A percentile compares a stretch with the other conserved stretches of the same genome.
Evolutionary conservation across 2,329 filamentous ascomycete genomes (phyloP).

Genomic region (Verticillium isaacii): DNA sequence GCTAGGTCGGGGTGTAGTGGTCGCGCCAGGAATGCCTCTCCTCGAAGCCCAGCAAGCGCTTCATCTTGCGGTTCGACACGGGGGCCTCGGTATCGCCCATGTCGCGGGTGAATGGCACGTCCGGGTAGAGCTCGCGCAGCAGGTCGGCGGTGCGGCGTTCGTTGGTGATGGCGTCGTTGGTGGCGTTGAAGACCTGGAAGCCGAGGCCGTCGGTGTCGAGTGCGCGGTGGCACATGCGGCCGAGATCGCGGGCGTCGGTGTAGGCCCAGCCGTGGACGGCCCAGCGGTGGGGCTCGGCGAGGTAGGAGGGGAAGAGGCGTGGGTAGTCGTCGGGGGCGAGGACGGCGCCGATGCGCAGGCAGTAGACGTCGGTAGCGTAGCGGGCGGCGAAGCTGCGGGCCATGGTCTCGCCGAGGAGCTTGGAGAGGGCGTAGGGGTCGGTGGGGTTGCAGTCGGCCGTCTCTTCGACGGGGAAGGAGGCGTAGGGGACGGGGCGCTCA

Average conservation of each 20-base stretch:
- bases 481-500: constrained; percentile 40
- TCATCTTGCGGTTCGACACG: constrained; percentile 56
- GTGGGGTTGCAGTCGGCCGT: constrained; percentile 54
- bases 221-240: constrained; percentile 53
- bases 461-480: constrained; percentile 55
- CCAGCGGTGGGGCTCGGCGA: constrained; percentile 42
- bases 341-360: constrained; percentile 55
- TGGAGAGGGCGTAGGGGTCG: constrained; percentile 58
- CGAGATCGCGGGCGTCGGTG: constrained; percentile 57
- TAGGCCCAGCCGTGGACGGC: constrained; percentile 60
- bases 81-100: constrained; percentile 57
- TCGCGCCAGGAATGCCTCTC: constrained; percentile 50
- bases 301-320: constrained; percentile 44
- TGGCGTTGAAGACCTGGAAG: constrained; percentile 61
- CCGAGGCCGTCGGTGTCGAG: constrained; percentile 50
- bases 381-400: constrained; percentile 52
- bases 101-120: constrained; percentile 46
- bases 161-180: constrained; percentile 57
- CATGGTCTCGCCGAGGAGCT: constrained; percentile 53
- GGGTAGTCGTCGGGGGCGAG: constrained; percentile 58
- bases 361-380: constrained; percentile 55
- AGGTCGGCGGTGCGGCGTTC: constrained; percentile 46
- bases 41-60: constrained; percentile 52
- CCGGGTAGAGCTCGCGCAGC: constrained; percentile 41
- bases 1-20: no score